Evolutionary conservation across 345 rosid species (phyloP).

Genomic region (Excoecaria cochinchinensis): DNA sequence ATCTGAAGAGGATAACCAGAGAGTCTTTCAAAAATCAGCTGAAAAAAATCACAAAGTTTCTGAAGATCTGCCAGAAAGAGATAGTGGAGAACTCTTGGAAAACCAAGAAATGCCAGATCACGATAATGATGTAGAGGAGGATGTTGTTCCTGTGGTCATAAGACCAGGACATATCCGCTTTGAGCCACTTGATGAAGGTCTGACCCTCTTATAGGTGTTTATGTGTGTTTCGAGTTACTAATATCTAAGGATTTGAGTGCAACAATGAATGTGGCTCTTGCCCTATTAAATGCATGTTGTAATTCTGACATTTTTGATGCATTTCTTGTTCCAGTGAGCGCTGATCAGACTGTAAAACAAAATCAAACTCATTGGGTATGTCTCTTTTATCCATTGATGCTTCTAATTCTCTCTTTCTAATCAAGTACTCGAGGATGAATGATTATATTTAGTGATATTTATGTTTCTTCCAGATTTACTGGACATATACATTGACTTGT

Average conservation of each 20-base stretch:
- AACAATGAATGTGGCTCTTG: slow-evolving; percentile 8
- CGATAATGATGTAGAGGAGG: slow-evolving; percentile 42
- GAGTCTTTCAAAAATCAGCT: slow-evolving; percentile 29
- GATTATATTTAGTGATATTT: neutral
- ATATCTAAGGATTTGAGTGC: slow-evolving; percentile 13
- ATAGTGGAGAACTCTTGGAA: slow-evolving; percentile 4
- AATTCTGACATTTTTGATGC: slow-evolving; percentile 15
- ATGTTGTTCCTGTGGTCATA: slow-evolving; percentile 63
- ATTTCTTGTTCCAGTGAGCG: slow-evolving; percentile 42
- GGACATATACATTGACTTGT: too few species aligned
- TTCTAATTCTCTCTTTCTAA: neutral
- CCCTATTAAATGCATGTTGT: neutral
- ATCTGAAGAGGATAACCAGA: slow-evolving; percentile 32
- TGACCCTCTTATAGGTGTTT: neutral
- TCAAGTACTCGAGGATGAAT: neutral
- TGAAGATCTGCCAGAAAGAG: slow-evolving; percentile 11
- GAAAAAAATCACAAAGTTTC: slow-evolving; percentile 16
- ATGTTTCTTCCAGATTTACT: neutral
- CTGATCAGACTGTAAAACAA: slow-evolving; percentile 41
- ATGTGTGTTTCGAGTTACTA: neutral
- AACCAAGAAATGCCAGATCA: slow-evolving; percentile 28
- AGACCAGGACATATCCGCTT: slow-evolving; percentile 97
- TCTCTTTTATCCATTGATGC: slow-evolving; percentile 7
- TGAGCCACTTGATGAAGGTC: slow-evolving; percentile 60
- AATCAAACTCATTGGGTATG: slow-evolving; percentile 56